These are phyloP conservation scores for Claviceps capensis DNA, from an alignment of 2,329 filamentous ascomycete species.

Conservation along the genomic window DNA sequence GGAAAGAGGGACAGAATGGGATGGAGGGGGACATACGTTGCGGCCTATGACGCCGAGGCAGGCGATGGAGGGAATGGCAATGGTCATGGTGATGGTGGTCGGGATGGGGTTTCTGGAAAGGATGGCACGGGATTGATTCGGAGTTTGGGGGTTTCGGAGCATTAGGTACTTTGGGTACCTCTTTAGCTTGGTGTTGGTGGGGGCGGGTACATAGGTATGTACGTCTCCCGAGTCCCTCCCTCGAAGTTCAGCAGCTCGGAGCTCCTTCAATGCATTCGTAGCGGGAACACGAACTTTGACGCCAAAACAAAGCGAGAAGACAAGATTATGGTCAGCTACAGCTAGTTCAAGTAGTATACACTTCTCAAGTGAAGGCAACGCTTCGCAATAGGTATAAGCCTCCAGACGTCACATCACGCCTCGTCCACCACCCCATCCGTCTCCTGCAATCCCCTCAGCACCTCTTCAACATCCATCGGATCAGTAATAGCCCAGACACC, in stretches of 20 bases:
- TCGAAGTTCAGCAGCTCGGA: no score
- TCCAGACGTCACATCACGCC: constrained; percentile 7
- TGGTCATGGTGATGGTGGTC: constrained; percentile 31
- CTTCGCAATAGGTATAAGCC: neutral
- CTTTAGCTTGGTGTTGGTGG: neutral
- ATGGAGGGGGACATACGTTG: constrained; percentile 45
- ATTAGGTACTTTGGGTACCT: no score
- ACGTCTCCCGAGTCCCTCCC: no score
- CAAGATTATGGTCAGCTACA: no score
- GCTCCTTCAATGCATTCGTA: no score
- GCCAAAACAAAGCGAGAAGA: no score
- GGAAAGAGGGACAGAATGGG: neutral
- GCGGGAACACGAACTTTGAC: no score
- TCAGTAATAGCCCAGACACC: constrained; percentile 88
- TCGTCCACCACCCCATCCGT: constrained; percentile 42
- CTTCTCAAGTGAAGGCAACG: neutral
- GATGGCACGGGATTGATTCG: neutral
- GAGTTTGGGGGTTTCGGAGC: neutral
- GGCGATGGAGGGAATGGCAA: constrained; percentile 65
- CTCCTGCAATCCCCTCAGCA: constrained; percentile 50
- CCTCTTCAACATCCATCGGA: constrained; percentile 60
- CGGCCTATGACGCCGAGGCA: constrained; percentile 91
- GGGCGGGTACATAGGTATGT: no score
- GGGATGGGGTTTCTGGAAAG: neutral
- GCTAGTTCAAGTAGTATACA: no score